Evolutionary conservation across 2,329 filamentous ascomycete genomes (phyloP), one percentile per base, ranked within the genome.

Genomic region (Clarireedia hainanense): DNA sequence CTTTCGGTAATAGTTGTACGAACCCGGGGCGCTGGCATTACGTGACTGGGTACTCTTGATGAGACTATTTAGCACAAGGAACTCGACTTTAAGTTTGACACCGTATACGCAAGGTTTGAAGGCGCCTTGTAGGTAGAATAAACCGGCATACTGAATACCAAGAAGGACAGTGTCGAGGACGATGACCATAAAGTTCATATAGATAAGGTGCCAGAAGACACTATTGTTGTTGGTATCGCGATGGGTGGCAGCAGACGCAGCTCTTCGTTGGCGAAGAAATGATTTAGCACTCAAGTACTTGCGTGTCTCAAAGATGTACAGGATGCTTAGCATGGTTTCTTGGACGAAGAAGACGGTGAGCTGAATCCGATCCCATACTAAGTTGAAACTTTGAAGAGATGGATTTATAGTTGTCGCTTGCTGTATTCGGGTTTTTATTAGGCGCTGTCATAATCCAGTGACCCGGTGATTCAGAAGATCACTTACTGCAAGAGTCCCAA

Each of bases 261-360:
- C 61, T 67, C 73, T 68, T 50, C 72, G 68, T 46, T 57, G 66
- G 14, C 64, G 65, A 6, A 67, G 64, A 15, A 50, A 43, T 15
- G 47, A 53, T 20, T 36, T 43, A 9, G 49, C 45, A 15, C 58
- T 47, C 14, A 54, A 42, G 4, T 58, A 34, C 34, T 54, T 20
- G 7, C 15, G 40, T 43, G 78, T 80, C 52, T 80, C 76, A 62
- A 76, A 78, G 34, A 81, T 73, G 58, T 81, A 81, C 2, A 81
- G 67, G 5, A 71, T 69, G 0, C 75, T 77, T 30, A 78, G 69
- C 34, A 74, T 63, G 24, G 69, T 64, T 58, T 78, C 76, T 57
- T 77, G 74, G n/a, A 76, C 46, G 17, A 68, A 71, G 61, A 77
- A 74, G 0, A 68, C 68, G 3, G 71, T 74, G 54, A 77, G 65